Evolutionary conservation across 1,284 basidiomycete species (phyloP), one percentile per base, ranked within the genome.

Genomic region (Trichosporon sp.): DNA sequence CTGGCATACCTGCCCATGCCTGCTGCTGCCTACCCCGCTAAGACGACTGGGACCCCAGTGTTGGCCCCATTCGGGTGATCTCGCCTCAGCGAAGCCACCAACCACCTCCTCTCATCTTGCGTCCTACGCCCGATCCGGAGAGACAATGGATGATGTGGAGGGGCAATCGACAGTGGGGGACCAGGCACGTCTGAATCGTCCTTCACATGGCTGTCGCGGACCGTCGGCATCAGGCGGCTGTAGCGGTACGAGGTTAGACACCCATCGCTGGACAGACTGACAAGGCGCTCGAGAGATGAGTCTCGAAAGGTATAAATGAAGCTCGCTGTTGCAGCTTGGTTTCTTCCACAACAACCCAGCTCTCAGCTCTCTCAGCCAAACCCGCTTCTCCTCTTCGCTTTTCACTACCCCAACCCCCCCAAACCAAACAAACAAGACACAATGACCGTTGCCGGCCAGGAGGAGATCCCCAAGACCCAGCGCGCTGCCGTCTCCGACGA

Each of bases 381-480:
- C 56, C 54, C 58, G n/a, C 34, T 36, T n/a, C 56, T 33, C 49
- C 54, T 34, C 44, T 14, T n/a, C n/a, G n/a, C n/a, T n/a, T n/a
- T n/a, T n/a, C n/a, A n/a, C n/a, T n/a, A n/a, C 59, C 27, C 29
- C 52, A 58, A 31, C 44, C 36, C 64, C 60, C 40, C 60, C 56
- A 31, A 57, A 31, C 59, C 37, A 56, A 13, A 58, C 58, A 16
- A 58, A 19, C 63, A 59, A 60, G 25, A 29, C 52, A 61, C 60
- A 65, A 65, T 64, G 60, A 58, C 58, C 13, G 23, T 57, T 19
- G 46, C 58, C 60, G 58, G 49, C 29, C 62, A 65, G n/a, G 66
- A 70, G 60, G 46, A 63, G 40, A 65, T 70, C 58, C 69, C 69
- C 60, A 69, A 69, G 62, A 66, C 65, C 36, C 69, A 70, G 59